These are phyloP conservation scores for Coniochaeta ligniaria DNA, from an alignment of 2,329 filamentous ascomycete species.

Conservation along the genomic window DNA sequence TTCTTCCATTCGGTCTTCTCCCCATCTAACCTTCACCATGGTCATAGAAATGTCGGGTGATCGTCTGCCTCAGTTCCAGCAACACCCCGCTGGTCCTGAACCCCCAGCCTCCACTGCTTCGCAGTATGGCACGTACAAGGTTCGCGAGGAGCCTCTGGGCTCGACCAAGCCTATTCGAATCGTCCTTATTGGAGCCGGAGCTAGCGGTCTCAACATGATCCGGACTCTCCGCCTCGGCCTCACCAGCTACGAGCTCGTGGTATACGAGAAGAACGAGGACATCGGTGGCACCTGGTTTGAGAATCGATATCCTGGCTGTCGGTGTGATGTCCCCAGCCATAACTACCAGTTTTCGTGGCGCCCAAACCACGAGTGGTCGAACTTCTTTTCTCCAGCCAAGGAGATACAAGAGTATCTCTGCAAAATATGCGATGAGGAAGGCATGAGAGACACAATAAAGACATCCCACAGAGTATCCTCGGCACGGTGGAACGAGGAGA, in stretches of 20 bases:
- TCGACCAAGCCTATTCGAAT: constrained; percentile 31
- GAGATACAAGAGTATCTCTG: constrained; percentile 51
- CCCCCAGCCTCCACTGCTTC: constrained; percentile 6
- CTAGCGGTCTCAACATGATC: constrained; percentile 35
- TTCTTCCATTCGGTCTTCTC: not conserved
- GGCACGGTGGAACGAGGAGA: constrained; percentile 36
- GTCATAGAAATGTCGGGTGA: not conserved
- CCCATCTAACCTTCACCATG: not conserved
- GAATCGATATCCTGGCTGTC: constrained; percentile 51
- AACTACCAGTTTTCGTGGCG: constrained; percentile 58
- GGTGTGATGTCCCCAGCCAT: constrained; percentile 50
- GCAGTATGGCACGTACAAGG: constrained; percentile 19
- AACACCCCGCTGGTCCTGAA: not conserved
- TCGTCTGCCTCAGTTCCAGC: constrained; percentile 1
- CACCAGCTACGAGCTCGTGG: constrained; percentile 33
- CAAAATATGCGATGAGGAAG: constrained; percentile 37
- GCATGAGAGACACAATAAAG: constrained; percentile 35
- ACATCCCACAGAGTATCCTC: constrained; percentile 31
- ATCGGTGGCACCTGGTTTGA: constrained; percentile 54
- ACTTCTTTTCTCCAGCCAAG: constrained; percentile 44
- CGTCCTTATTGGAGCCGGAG: constrained; percentile 36
- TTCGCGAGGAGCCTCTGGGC: constrained; percentile 30
- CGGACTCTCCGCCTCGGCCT: constrained; percentile 35
- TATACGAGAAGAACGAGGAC: constrained; percentile 50
- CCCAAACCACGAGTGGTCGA: constrained; percentile 51